These are phyloP conservation scores for Corylus heterophylla DNA, from an alignment of 306 rosid genomes.

Conservation along the genomic window DNA sequence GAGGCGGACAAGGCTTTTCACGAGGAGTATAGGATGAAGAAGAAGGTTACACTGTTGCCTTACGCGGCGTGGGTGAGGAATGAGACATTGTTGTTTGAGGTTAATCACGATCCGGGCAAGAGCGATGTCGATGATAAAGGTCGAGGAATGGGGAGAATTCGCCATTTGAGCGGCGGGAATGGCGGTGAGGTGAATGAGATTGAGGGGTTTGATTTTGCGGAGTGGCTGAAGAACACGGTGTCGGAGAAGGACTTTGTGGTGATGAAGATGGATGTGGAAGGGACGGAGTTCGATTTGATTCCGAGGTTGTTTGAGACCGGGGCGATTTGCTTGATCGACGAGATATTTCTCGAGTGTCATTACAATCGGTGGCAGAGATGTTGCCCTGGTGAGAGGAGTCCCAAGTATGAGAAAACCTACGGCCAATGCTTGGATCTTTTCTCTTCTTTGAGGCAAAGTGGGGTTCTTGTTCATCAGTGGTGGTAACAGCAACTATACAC, in stretches of 20 bases:
- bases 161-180: slow-evolving; percentile 49
- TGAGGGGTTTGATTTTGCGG: slow-evolving; percentile 77
- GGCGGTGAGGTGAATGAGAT: slow-evolving; percentile 80
- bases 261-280: slow-evolving; percentile 99
- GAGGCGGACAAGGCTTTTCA: slow-evolving; percentile 90
- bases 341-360: slow-evolving; percentile 94
- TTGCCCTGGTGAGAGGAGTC: slow-evolving; percentile 89
- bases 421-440: slow-evolving; percentile 80
- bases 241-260: slow-evolving; percentile 84
- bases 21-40: slow-evolving; percentile 74
- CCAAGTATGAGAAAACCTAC: slow-evolving; percentile 80
- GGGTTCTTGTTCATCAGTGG: slow-evolving; percentile 98
- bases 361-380: slow-evolving; percentile 98
- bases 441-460: slow-evolving; percentile 76
- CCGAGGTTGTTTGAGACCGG: slow-evolving; percentile 84
- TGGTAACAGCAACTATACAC: slow-evolving; percentile 48
- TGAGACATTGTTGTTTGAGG: slow-evolving; percentile 75
- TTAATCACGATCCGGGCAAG: slow-evolving; percentile 77
- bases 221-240: slow-evolving; percentile 76
- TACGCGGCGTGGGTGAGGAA: slow-evolving; percentile 98
- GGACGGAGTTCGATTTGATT: slow-evolving; percentile 86
- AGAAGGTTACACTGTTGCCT: slow-evolving; percentile 66
- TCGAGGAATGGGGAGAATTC: slow-evolving; percentile 98
- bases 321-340: slow-evolving; percentile 89
- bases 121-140: slow-evolving; percentile 56